Evolutionary conservation across 148 eudicot species (phyloP).

Genomic region (Selenicereus undatus): DNA sequence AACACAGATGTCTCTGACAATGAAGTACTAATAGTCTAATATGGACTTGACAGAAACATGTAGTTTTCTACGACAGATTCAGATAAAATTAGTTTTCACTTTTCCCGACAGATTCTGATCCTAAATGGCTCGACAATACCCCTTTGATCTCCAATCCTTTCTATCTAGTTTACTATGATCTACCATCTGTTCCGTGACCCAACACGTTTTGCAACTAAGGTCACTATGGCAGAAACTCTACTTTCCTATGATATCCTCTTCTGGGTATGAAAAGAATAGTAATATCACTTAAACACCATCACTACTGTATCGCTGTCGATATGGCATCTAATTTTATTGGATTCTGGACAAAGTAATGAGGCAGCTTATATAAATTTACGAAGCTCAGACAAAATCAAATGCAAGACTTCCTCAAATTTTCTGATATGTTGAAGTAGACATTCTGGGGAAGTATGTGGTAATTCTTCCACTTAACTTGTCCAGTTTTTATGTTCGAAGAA

Average conservation of each 20-base stretch:
- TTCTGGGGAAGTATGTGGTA: neutral
- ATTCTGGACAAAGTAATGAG: neutral
- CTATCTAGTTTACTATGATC: too few relatives aligned
- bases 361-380: too few relatives aligned
- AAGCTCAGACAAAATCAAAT: too few relatives aligned
- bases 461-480: neutral
- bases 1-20: too few relatives aligned
- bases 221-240: neutral
- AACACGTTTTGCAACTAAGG: neutral
- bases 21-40: too few relatives aligned
- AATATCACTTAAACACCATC: neutral
- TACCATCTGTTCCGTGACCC: too few relatives aligned
- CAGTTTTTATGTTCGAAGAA: neutral
- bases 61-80: too few relatives aligned
- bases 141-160: too few relatives aligned
- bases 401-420: neutral
- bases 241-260: neutral
- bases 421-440: neutral
- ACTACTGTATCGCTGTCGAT: neutral
- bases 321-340: neutral
- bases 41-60: too few relatives aligned
- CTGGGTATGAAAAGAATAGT: neutral
- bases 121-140: too few relatives aligned
- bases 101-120: too few relatives aligned
- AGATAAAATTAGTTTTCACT: too few relatives aligned